A percentile compares a stretch with the other conserved stretches of the same genome.
phyloP scores from a whole-genome alignment of 441 rosid genomes.

The Macaranga tanarius region DNA sequence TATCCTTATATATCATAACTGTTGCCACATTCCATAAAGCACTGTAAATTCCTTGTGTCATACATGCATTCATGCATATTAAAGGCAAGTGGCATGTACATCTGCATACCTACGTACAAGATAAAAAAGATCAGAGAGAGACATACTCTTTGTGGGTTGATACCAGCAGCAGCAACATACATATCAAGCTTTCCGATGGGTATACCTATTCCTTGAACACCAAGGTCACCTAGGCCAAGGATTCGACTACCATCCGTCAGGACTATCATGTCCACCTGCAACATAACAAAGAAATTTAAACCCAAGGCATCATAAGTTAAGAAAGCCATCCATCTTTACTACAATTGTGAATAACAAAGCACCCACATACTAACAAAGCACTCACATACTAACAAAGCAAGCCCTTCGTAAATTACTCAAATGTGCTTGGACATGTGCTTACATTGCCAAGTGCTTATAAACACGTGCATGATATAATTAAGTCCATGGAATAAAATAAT shows the following conservation, averaged over 20 bases:
- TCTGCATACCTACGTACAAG: neutral
- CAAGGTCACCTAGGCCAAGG: slow-evolving; percentile 98
- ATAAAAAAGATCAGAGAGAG: neutral
- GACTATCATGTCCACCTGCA: slow-evolving; percentile 97
- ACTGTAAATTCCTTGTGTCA: neutral
- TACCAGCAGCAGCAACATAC: slow-evolving; percentile 96
- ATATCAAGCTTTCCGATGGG: slow-evolving; percentile 97
- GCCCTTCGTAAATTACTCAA: neutral
- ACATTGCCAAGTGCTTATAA: neutral
- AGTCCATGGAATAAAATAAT: neutral
- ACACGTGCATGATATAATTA: neutral
- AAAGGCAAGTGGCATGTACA: neutral
- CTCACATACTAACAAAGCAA: neutral
- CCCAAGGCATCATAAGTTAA: slow-evolving; percentile 1
- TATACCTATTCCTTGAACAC: slow-evolving; percentile 97
- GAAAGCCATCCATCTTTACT: neutral
- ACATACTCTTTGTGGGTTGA: slow-evolving; percentile 87
- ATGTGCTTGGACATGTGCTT: no score
- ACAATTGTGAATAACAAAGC: neutral
- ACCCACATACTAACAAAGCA: neutral
- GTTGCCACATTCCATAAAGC: neutral
- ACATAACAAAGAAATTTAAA: slow-evolving; percentile 15
- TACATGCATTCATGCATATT: neutral
- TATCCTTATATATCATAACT: slow-evolving; percentile 6
- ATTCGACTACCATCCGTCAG: slow-evolving; percentile 96